phyloP scores from a whole-genome alignment of 148 eudicot genomes.

The Diospyros kaki region DNA sequence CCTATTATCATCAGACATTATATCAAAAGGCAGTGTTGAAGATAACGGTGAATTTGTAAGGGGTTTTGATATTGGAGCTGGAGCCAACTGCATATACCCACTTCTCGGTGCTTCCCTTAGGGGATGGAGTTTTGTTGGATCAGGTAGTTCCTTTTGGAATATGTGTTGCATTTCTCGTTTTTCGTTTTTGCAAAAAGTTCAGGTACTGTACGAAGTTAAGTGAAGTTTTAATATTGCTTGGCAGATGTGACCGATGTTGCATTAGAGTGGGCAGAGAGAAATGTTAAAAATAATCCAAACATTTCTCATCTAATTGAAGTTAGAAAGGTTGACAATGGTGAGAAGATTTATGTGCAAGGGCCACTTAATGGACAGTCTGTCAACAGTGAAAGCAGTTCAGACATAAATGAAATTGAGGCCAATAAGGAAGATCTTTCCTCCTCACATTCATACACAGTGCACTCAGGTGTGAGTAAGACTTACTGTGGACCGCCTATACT shows the following conservation, averaged over 20 bases:
- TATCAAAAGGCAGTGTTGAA: constrained; percentile 28
- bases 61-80: constrained; percentile 95
- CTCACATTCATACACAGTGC: constrained; percentile 10
- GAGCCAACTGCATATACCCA: constrained; percentile 94
- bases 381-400: constrained; percentile 11
- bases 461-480: constrained; percentile 27
- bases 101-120: constrained; percentile 92
- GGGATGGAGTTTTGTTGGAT: constrained; percentile 89
- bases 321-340: constrained; percentile 44
- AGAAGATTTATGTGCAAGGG: constrained; percentile 18
- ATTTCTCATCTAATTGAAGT: constrained; percentile 70
- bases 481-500: constrained; percentile 66
- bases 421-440: constrained; percentile 13
- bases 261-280: constrained; percentile 82
- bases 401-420: constrained; percentile 12
- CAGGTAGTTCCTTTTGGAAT: constrained; percentile 42
- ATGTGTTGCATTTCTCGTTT: not conserved
- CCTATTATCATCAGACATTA: constrained; percentile 68
- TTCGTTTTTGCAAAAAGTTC: not conserved
- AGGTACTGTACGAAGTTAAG: not conserved
- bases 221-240: constrained; percentile 7
- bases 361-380: constrained; percentile 4
- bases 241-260: constrained; percentile 87
- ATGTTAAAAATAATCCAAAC: constrained; percentile 73
- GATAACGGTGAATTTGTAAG: constrained; percentile 39